These are phyloP conservation scores for Microbotryum scabiosae DNA, from an alignment of 1,284 basidiomycete genomes.

Conservation along the genomic window DNA sequence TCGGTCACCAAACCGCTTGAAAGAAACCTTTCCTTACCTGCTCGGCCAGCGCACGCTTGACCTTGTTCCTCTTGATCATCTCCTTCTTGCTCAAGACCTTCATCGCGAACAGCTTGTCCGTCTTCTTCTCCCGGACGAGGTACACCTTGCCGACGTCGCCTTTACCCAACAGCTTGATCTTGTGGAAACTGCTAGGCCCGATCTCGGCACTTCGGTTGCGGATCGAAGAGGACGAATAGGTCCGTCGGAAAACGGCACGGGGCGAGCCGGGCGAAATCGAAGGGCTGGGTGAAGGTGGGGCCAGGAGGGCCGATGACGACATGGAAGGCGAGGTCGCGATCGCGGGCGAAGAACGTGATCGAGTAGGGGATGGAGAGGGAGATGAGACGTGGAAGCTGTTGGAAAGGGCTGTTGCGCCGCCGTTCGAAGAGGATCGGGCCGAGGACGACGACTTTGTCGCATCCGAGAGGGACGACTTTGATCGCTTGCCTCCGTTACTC, in stretches of 20 bases:
- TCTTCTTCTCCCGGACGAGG: slow-evolving; percentile 91
- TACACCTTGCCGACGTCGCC: slow-evolving; percentile 95
- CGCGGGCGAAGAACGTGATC: slow-evolving; percentile 19
- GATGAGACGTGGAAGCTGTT: background rate
- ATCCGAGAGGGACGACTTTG: slow-evolving; percentile 17
- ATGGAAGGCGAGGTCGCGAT: slow-evolving; percentile 5
- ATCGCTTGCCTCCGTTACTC: background rate
- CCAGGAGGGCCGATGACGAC: slow-evolving; percentile 8
- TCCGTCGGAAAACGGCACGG: slow-evolving; percentile 62
- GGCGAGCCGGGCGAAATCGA: slow-evolving; percentile 16
- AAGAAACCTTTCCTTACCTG: slow-evolving; percentile 45
- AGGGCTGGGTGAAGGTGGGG: slow-evolving; percentile 15
- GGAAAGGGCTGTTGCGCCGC: background rate
- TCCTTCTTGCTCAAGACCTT: slow-evolving; percentile 96
- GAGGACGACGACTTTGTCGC: slow-evolving; percentile 12
- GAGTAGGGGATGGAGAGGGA: slow-evolving; percentile 12
- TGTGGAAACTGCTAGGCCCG: slow-evolving; percentile 78
- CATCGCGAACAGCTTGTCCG: slow-evolving; percentile 86
- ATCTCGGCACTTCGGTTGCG: slow-evolving; percentile 90
- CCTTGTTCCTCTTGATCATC: slow-evolving; percentile 97
- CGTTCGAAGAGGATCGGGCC: slow-evolving; percentile 10
- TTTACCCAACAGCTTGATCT: slow-evolving; percentile 89
- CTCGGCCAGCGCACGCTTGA: slow-evolving; percentile 90
- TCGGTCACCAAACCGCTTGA: background rate
- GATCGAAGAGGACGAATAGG: slow-evolving; percentile 96